Conservation (phyloP, 2,329 filamentous ascomycete species). For the Macrophomina pseudophaseolina region DNA sequence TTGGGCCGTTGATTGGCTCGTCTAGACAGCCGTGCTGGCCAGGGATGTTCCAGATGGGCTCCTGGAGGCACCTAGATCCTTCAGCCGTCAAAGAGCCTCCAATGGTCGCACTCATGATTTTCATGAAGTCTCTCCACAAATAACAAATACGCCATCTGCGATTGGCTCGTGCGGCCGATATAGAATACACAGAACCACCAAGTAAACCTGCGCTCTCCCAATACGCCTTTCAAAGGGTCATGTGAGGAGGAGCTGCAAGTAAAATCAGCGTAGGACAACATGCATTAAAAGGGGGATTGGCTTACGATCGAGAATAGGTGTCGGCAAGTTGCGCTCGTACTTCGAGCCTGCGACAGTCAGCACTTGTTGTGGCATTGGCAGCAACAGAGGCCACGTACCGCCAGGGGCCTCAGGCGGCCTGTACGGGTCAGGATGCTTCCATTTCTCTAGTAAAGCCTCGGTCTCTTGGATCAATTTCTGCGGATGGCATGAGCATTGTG, state of each 20-base stretch:
- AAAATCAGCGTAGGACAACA: background rate
- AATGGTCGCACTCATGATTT: background rate
- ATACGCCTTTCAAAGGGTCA: constrained; percentile 21
- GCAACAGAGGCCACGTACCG: constrained; percentile 62
- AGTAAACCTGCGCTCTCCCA: background rate
- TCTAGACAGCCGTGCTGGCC: too few relatives aligned
- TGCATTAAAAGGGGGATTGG: constrained; percentile 32
- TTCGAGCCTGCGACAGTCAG: constrained; percentile 72
- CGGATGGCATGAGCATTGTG: background rate
- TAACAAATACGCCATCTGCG: constrained; percentile 17
- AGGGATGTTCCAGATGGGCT: too few relatives aligned
- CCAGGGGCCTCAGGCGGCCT: constrained; percentile 87
- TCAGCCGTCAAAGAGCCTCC: background rate
- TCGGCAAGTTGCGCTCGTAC: constrained; percentile 90
- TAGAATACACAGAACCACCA: constrained; percentile 10
- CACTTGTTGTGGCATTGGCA: constrained; percentile 28
- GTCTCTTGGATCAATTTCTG: constrained; percentile 86
- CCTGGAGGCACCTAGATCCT: background rate
- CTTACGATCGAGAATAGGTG: constrained; percentile 81
- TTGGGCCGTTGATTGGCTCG: too few relatives aligned
- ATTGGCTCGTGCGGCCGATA: constrained; percentile 6
- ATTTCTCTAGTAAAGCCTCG: constrained; percentile 84
- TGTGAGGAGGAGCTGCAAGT: constrained; percentile 22
- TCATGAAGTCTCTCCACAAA: background rate
- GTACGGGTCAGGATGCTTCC: constrained; percentile 98